Base-by-base conservation (phyloP, 768 basidiomycete species). In the Serendipita indica region DNA sequence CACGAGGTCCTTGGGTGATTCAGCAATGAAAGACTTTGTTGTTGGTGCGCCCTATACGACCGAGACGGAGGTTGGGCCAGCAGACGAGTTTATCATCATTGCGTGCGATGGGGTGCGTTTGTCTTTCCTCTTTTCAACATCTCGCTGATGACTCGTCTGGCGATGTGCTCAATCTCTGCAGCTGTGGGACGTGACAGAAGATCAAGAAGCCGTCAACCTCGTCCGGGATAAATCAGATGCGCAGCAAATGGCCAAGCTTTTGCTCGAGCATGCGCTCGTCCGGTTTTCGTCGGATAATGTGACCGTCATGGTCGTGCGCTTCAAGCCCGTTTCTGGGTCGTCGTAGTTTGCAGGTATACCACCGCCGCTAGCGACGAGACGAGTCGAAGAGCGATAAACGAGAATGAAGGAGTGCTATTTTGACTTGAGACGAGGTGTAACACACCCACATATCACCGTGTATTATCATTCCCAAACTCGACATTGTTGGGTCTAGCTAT, bases 21-120 rank as follows among this genome's bases (percentile, higher is more conserved):
- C 91, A 1, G 87, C 90, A 4, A 98, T 99, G 96, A 99, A 99
- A 72, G 96, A 99, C 66, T 99, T 93, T 69, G 96, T 99, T 10
- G 96, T 98, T 49, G 96, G 96, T 1, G 80, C 89, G 28, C 96
- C 96, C 3, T 99, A 94, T 71, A 99, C 96, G 18, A 98, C 96
- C n/a, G 93, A 97, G 70, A 97, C 94, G 12, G 81, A 85, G 64
- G 72, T 99, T 39, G 85, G 84, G 58, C 82, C 88, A 5, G 84
- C 89, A 3, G 96, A 98, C 67, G 94, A 98, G 68, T 90, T 94
- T 69, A 68, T 97, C 63, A 87, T 99, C 60, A 77, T 99, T 61
- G 96, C 96, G 20, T 99, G 96, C 67, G 96, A 99, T 70, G 96
- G 96, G 63, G 94, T 97, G 69, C 65, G 91, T 1, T 33, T 7